phyloP scores from a whole-genome alignment of 768 basidiomycete species.

The Podaxis sp. region DNA sequence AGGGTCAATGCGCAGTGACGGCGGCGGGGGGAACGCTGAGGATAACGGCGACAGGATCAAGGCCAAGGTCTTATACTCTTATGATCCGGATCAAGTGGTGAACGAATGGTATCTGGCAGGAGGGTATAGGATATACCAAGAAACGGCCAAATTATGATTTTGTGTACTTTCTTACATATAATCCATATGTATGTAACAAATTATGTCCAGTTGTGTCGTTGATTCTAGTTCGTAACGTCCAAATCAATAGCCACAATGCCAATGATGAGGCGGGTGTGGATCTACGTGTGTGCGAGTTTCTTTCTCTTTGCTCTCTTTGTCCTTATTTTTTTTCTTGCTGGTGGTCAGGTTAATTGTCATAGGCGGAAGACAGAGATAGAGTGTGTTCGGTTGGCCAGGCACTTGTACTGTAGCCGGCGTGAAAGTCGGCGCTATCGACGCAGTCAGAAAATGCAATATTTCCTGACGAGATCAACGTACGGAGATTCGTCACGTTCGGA shows the following conservation, averaged over 20 bases:
- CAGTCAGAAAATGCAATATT: background rate
- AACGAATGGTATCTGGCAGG: slow-evolving; percentile 41
- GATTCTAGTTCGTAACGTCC: background rate
- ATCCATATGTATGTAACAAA: background rate
- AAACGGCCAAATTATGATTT: background rate
- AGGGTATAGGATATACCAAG: background rate
- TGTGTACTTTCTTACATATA: background rate
- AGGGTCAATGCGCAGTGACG: slow-evolving; percentile 21
- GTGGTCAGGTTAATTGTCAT: background rate
- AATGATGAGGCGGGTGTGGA: background rate
- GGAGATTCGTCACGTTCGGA: background rate
- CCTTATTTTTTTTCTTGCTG: background rate
- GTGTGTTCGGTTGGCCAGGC: background rate
- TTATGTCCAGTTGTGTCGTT: background rate
- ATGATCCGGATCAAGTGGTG: slow-evolving; percentile 53
- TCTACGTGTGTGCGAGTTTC: background rate
- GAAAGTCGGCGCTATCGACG: background rate
- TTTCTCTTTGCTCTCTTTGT: background rate
- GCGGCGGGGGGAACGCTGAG: slow-evolving; percentile 14
- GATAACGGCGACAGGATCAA: slow-evolving; percentile 57
- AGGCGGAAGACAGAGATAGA: background rate
- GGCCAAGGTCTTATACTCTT: slow-evolving; percentile 44
- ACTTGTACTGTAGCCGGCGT: background rate
- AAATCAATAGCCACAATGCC: background rate
- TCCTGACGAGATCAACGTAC: background rate